These are phyloP conservation scores for Fusarium hainanense DNA, from an alignment of 2,329 filamentous ascomycete genomes.

Conservation along the genomic window DNA sequence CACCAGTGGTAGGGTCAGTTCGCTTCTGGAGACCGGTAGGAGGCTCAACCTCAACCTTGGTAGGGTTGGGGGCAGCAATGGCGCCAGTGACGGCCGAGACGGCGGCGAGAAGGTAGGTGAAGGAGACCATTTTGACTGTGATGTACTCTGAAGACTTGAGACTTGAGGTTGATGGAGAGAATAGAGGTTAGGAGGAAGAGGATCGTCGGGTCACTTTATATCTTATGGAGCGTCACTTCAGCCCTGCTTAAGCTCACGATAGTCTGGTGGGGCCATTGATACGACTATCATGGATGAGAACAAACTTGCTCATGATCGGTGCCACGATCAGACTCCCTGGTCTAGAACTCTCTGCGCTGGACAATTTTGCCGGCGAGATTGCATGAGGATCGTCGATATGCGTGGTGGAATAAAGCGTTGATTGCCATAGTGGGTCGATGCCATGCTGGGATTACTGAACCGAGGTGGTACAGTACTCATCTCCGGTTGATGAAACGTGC, in stretches of 20 bases:
- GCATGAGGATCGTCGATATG: background rate
- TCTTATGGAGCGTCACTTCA: background rate
- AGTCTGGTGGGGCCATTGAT: slow-evolving; percentile 11
- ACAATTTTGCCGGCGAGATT: slow-evolving; percentile 32
- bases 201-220: slow-evolving; percentile 25
- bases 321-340: background rate
- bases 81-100: slow-evolving; percentile 35
- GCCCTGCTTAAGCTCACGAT: background rate
- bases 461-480: slow-evolving; percentile 8
- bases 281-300: background rate
- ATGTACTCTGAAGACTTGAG: background rate
- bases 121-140: slow-evolving; percentile 36
- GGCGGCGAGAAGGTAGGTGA: slow-evolving; percentile 39
- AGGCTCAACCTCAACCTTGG: slow-evolving; percentile 40
- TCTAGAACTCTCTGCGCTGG: background rate
- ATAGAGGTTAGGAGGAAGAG: background rate
- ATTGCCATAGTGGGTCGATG: slow-evolving; percentile 20
- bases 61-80: slow-evolving; percentile 35
- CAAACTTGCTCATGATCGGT: slow-evolving; percentile 4
- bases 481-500: slow-evolving; percentile 27
- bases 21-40: slow-evolving; percentile 31
- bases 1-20: slow-evolving; percentile 52
- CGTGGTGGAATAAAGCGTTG: background rate
- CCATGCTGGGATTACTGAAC: background rate
- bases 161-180: background rate